Base-by-base conservation (phyloP, 305 asterid species). In the Nicotiana rustica region DNA sequence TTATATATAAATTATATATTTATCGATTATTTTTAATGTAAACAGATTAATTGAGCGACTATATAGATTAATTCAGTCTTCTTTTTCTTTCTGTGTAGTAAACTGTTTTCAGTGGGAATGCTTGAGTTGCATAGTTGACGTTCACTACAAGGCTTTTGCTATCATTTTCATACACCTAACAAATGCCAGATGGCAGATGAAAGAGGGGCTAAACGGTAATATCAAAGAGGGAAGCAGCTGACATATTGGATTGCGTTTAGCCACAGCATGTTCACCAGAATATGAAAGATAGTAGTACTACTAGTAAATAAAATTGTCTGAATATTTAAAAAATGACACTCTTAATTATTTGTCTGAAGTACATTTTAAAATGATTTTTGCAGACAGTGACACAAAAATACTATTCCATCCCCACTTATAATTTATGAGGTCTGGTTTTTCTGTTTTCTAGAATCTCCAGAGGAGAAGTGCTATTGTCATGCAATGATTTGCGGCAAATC, bases 391-490 rank as follows among this genome's bases (percentile, higher is more conserved):
- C 80, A 55, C 80, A 52, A 52, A 15, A 25, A 55, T 76, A 6
- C 31, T 52, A 52, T 19, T 75, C 14, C 61, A 47, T 41, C 21
- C 38, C 61, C 78, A 71, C 62, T 10, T 38, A 10, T 38, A 31
- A 18, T 38, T 71, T 71, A 71, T 19, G 18, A 29, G 47, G 78
- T 71, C 36, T 19, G 60, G 60, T 71, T 71, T 71, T 71, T 44
- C 78, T 71, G 78, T 71, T 55, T 55, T 70, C 12, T 71, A 47
- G 62, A 71, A 71, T 71, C 79, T 71, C 13, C 61, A 47, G 41
- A 73, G 41, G 15, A 29, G 41, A 13, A 12, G 62, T 49, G 41
- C 19, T 49, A 12, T 25, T 47, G 33, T 14, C 61, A 47, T 13
- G 68, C 68, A 25, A 64, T 64, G 6, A 64, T 25, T 64, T 64